Conservation (phyloP, 2,329 filamentous ascomycete genomes). For the Knufia fluminis region DNA sequence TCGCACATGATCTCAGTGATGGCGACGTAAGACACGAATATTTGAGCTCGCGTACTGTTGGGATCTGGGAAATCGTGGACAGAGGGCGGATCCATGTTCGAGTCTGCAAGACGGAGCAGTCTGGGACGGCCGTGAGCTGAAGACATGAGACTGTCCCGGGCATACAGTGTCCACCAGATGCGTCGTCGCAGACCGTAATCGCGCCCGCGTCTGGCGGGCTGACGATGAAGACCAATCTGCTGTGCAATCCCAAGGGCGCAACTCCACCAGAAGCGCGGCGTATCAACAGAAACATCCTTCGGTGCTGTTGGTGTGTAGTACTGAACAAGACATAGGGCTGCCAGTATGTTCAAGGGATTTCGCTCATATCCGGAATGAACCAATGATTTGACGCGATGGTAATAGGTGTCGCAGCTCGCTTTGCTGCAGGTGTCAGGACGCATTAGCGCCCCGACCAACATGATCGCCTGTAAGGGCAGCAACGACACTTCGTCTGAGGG, state of each 20-base stretch:
- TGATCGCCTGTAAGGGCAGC: conserved; percentile 11
- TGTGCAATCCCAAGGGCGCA: conserved; percentile 12
- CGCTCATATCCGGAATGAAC: conserved; percentile 12
- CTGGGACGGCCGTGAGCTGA: conserved; percentile 13
- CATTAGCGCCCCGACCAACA: conserved; percentile 9
- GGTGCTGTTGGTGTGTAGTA: conserved; percentile 16
- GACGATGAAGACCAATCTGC: conserved; percentile 14
- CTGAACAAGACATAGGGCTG: conserved; percentile 13
- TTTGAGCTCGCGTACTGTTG: conserved; percentile 5
- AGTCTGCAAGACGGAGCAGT: conserved; percentile 11
- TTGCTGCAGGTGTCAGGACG: conserved; percentile 7
- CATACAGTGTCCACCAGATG: conserved; percentile 16
- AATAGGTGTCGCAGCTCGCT: conserved; percentile 8
- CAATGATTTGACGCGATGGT: conserved; percentile 12
- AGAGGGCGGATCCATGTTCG: conserved; percentile 4
- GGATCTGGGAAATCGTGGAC: conserved; percentile 11
- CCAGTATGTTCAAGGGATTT: conserved; percentile 13
- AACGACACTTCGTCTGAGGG: conserved; percentile 3
- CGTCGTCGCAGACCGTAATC: conserved; percentile 12
- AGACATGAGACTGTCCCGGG: conserved; percentile 14
- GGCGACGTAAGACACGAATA: conserved; percentile 12
- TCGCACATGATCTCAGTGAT: conserved; percentile 13
- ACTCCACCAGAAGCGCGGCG: conserved; percentile 14
- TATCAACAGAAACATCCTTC: conserved; percentile 14
- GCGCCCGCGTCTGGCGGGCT: conserved; percentile 5